Percentiles rank a stretch among this genome's conserved stretches.
Conservation (phyloP, 139 green algal genomes). For the Spirogloea muscicola region DNA sequence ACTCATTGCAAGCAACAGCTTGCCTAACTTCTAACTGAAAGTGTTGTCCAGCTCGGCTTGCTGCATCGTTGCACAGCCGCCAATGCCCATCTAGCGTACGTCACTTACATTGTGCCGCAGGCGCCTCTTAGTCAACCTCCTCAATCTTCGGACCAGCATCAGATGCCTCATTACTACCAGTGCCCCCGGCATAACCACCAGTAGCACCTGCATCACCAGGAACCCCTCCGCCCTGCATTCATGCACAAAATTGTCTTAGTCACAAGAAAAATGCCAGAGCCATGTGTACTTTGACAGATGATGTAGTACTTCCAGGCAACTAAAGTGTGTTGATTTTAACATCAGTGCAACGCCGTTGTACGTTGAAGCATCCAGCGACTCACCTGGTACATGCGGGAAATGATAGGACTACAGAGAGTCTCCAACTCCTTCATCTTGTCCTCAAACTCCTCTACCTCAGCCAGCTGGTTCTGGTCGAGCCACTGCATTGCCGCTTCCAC, state of each 20-base stretch:
- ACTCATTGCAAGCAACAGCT: no score
- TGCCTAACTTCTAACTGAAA: no score
- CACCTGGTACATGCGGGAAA: slow-evolving; percentile 64
- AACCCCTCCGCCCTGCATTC: not conserved
- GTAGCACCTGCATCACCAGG: not conserved
- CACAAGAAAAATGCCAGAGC: no score
- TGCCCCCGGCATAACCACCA: not conserved
- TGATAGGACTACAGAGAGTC: slow-evolving; percentile 82
- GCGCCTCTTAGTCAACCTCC: slow-evolving; percentile 25
- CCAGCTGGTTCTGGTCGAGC: slow-evolving; percentile 91
- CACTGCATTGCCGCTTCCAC: slow-evolving; percentile 81
- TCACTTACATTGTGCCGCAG: no score
- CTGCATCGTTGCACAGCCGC: no score
- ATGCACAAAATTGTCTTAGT: no score
- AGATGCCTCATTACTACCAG: not conserved
- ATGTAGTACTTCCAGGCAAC: no score
- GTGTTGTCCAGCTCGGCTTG: no score
- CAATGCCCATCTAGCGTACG: no score
- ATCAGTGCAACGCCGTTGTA: no score
- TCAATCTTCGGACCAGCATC: slow-evolving; percentile 7
- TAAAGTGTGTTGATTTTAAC: no score
- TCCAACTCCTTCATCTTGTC: slow-evolving; percentile 94
- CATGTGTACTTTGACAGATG: no score
- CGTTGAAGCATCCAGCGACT: not conserved
- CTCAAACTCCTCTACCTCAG: slow-evolving; percentile 91